Base-by-base conservation (phyloP, 1,139 yeast species). In the Suzukiozyma palmioleophila region DNA sequence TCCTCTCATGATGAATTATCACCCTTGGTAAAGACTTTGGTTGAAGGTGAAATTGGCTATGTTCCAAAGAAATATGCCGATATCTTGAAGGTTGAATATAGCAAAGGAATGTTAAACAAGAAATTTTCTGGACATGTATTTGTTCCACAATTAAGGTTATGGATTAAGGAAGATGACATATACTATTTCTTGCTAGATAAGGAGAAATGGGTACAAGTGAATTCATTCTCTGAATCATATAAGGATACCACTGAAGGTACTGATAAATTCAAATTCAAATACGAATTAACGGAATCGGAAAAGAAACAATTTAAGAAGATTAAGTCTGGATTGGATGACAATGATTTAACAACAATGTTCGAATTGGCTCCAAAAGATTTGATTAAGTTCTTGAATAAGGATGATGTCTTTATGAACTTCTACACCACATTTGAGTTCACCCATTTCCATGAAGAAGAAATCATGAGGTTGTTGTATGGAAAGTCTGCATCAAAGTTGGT, bases 1-100 rank as follows among this genome's bases (percentile, higher is more conserved):
- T 47, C 52, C 24, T 39, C 50, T 18, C 48, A 54, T 29, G 43
- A 49, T 35, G 62, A 59, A 42, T 41, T 60, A 10, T 50, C 52
- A 14, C 67, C 67, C 14, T 49, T 62, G 33, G 40, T 52, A 10
- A 51, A 57, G 41, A 44, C 66, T 0, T 35, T 42, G 18, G 52
- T 66, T 13, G 73, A 68, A 49, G 73, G 73, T 8, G 73, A 67
- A 49, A 45, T 61, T 22, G 73, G 70, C 2, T 69, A 66, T 46
- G 51, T 67, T 10, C 74, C 74, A 5, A 50, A 44, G 42, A 53
- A 37, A 47, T 66, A 56, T 45, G 48, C 59, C 3, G 53, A 53
- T 4, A 52, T 65, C 11, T 54, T 69, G 25, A 42, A 52, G 3
- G 55, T 46, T 5, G 75, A 69, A 47, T 68, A 69, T 47, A 40